Evolutionary conservation across 192 early-diverging fungal species (phyloP).

Genomic region (Kappamyces sp.): DNA sequence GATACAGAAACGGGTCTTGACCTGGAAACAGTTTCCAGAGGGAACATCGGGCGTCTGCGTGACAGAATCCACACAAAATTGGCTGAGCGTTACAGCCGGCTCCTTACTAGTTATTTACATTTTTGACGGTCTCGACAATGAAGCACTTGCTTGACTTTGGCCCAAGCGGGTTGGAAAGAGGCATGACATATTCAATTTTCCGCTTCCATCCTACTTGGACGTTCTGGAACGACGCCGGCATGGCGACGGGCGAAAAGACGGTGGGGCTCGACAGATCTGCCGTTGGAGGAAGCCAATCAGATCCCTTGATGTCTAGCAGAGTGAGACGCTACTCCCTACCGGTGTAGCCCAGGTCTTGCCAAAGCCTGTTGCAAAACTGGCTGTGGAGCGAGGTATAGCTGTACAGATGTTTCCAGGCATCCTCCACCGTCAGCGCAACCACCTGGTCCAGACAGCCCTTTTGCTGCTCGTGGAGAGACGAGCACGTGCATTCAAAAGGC

Average conservation of each 20-base stretch:
- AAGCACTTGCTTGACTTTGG: slow-evolving; percentile 25
- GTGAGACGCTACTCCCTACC: background rate
- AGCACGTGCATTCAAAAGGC: too few species aligned
- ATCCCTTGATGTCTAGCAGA: too few species aligned
- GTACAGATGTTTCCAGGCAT: background rate
- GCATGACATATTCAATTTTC: slow-evolving; percentile 23
- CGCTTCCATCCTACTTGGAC: slow-evolving; percentile 17
- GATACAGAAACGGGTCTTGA: slow-evolving; percentile 26
- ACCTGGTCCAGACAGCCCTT: too few species aligned
- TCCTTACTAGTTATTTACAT: background rate
- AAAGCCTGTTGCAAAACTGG: background rate
- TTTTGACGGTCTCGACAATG: slow-evolving; percentile 15
- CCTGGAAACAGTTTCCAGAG: slow-evolving; percentile 32
- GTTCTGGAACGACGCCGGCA: background rate
- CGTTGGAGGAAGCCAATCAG: too few species aligned
- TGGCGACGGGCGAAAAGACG: too few species aligned
- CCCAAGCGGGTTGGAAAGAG: slow-evolving; percentile 25
- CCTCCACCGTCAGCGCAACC: too few species aligned
- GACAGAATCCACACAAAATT: slow-evolving; percentile 27
- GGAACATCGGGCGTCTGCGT: slow-evolving; percentile 41
- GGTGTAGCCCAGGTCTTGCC: slow-evolving; percentile 1
- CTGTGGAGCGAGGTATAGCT: background rate
- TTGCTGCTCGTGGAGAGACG: too few species aligned
- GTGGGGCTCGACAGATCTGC: too few species aligned
- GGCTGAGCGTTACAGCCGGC: background rate